phyloP scores from a whole-genome alignment of 768 basidiomycete genomes.

The Cyclocybe aegerita region DNA sequence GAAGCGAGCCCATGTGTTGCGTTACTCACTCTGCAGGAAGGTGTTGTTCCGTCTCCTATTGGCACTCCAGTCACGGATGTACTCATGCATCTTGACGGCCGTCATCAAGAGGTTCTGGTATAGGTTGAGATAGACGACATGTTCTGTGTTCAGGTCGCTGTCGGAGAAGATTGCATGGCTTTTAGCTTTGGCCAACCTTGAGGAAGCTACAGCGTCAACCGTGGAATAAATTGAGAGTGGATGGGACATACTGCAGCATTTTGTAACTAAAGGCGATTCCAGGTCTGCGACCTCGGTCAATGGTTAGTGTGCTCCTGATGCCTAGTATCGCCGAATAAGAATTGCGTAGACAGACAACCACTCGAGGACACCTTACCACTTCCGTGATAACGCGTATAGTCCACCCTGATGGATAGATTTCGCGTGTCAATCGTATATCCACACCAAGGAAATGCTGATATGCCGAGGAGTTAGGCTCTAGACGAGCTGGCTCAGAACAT shows the following conservation, averaged over 20 bases:
- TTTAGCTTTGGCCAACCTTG: slow-evolving; percentile 68
- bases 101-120: slow-evolving; percentile 83
- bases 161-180: slow-evolving; percentile 84
- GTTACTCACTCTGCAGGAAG: slow-evolving; percentile 42
- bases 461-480: neutral
- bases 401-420: slow-evolving; percentile 75
- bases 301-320: slow-evolving; percentile 66
- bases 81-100: slow-evolving; percentile 86
- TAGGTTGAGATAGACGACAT: slow-evolving; percentile 73
- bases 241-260: slow-evolving; percentile 64
- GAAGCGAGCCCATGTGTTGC: neutral
- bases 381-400: slow-evolving; percentile 69
- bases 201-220: neutral
- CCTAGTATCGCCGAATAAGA: slow-evolving; percentile 32
- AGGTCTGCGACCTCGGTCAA: slow-evolving; percentile 63
- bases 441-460: slow-evolving; percentile 89
- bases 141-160: slow-evolving; percentile 57
- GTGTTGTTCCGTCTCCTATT: slow-evolving; percentile 38
- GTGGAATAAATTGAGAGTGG: neutral
- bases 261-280: slow-evolving; percentile 67
- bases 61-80: slow-evolving; percentile 64
- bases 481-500: neutral
- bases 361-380: slow-evolving; percentile 43
- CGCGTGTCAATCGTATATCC: slow-evolving; percentile 77
- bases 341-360: neutral